These are phyloP conservation scores for Penicillium freii DNA, from an alignment of 2,329 filamentous ascomycete species.

Conservation along the genomic window DNA sequence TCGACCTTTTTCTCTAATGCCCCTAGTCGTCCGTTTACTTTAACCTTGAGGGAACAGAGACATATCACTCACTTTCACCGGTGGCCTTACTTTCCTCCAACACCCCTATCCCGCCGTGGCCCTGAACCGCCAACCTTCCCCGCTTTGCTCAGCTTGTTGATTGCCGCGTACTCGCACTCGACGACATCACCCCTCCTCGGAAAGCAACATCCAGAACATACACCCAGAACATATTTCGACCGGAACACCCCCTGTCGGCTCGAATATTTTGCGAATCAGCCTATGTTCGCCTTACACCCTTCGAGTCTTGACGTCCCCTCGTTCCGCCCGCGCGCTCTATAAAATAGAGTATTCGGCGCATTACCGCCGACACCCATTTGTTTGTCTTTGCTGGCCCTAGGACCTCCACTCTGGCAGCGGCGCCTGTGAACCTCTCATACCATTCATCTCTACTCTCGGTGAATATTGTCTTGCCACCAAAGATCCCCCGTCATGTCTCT, in stretches of 20 bases:
- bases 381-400: constrained; percentile 2
- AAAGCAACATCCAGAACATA: constrained; percentile 1
- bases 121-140: constrained; percentile 4
- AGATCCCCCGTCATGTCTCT: constrained; percentile 38
- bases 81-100: not conserved
- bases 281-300: constrained; percentile 9
- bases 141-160: constrained; percentile 10
- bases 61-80: not conserved
- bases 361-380: constrained; percentile 7
- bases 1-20: not conserved
- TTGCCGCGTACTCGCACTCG: constrained; percentile 1
- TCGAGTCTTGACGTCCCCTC: not conserved
- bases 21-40: not conserved
- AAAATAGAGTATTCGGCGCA: constrained; percentile 16
- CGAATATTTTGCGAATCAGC: not conserved
- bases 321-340: constrained; percentile 5
- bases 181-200: constrained; percentile 6
- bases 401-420: constrained; percentile 6
- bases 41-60: not conserved
- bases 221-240: not conserved
- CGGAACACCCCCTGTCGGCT: not conserved
- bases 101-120: not conserved
- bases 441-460: not conserved
- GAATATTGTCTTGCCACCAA: not conserved
- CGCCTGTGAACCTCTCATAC: constrained; percentile 1